These are phyloP conservation scores for Yamadazyma sp. DNA, from an alignment of 1,139 yeast species.

Conservation along the genomic window DNA sequence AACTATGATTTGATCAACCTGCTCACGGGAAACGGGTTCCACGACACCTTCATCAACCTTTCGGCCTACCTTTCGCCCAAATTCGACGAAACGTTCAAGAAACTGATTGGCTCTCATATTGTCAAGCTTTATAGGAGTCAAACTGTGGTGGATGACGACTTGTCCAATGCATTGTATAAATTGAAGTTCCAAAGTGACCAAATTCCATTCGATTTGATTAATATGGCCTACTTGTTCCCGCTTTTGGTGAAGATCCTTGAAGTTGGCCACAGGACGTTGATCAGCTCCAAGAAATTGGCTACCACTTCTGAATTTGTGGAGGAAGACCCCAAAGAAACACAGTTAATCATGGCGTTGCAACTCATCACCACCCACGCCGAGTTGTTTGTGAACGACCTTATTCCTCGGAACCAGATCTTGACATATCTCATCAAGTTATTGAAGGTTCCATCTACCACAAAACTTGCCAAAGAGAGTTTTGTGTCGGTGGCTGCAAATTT, in stretches of 20 bases:
- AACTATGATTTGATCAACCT: constrained; percentile 32
- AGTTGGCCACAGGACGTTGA: constrained; percentile 55
- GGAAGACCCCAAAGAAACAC: constrained; percentile 88
- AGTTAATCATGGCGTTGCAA: constrained; percentile 73
- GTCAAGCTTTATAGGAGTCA: constrained; percentile 51
- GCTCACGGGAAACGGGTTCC: constrained; percentile 40
- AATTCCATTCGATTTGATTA: constrained; percentile 63
- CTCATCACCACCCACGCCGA: constrained; percentile 77
- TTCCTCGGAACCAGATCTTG: constrained; percentile 70
- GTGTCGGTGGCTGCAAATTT: constrained; percentile 73
- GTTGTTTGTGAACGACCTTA: constrained; percentile 60
- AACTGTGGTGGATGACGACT: constrained; percentile 26
- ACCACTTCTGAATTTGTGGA: constrained; percentile 65
- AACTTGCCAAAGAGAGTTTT: constrained; percentile 80
- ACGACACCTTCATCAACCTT: constrained; percentile 41
- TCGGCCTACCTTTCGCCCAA: constrained; percentile 54
- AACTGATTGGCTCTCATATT: constrained; percentile 62
- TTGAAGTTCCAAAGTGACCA: constrained; percentile 75
- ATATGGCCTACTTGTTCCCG: constrained; percentile 76
- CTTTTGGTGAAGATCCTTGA: constrained; percentile 63
- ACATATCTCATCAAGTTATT: constrained; percentile 64
- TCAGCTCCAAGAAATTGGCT: constrained; percentile 47
- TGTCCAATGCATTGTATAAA: constrained; percentile 70
- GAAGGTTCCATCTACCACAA: constrained; percentile 74
- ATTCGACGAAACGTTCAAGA: constrained; percentile 26